A percentile compares a stretch with the other conserved stretches of the same genome.
phyloP scores from a whole-genome alignment of 768 basidiomycete genomes.

The Phlegmacium glaucopus region DNA sequence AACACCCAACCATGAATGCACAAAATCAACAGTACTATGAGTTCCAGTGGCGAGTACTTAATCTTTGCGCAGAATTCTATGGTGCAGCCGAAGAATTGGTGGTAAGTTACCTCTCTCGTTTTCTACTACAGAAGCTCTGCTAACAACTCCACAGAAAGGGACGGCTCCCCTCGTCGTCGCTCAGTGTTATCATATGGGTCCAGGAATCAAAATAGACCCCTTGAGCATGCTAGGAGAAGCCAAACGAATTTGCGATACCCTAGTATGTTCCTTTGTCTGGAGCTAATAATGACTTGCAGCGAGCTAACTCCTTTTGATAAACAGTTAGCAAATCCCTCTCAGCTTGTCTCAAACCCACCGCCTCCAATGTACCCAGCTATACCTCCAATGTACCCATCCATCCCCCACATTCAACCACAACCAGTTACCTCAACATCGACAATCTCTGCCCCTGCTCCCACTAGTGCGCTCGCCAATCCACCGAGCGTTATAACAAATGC shows the following conservation, averaged over 20 bases:
- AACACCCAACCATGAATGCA: conserved; percentile 48
- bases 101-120: conserved; percentile 41
- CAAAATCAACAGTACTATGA: conserved; percentile 81
- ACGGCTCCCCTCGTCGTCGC: conserved; percentile 71
- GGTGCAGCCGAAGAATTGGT: conserved; percentile 82
- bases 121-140: conserved; percentile 5
- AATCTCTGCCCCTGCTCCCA: conserved; percentile 21
- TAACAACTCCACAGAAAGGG: conserved; percentile 38
- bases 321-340: conserved; percentile 73
- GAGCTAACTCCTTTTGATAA: not conserved
- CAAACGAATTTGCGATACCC: conserved; percentile 72
- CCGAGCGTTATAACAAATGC: conserved; percentile 64
- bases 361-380: conserved; percentile 52
- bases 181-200: conserved; percentile 77
- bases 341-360: conserved; percentile 63
- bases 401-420: conserved; percentile 14
- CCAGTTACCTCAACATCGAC: conserved; percentile 28
- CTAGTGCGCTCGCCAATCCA: conserved; percentile 29
- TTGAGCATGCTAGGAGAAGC: conserved; percentile 72
- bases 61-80: conserved; percentile 83
- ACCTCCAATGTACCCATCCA: conserved; percentile 36
- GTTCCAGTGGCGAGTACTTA: conserved; percentile 82
- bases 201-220: conserved; percentile 68
- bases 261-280: conserved; percentile 41
- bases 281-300: no score